Evolutionary conservation across 2,329 filamentous ascomycete genomes (phyloP), one percentile per base, ranked within the genome.

Genomic region (Dendrostoma leiphaemia): DNA sequence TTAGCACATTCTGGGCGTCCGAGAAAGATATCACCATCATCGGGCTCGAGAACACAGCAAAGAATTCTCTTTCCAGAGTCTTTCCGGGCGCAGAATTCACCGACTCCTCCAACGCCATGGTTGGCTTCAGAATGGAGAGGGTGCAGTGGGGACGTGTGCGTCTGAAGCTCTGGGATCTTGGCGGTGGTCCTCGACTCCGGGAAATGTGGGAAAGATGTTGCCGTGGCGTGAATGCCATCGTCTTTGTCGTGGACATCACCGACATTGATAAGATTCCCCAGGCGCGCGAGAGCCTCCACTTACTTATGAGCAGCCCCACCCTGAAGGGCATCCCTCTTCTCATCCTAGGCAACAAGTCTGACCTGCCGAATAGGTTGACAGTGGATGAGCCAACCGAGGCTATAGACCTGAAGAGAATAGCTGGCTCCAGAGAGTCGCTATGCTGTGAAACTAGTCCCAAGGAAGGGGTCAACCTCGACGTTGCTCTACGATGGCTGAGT

Each of bases 201-300:
- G 90, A 90, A 63, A 99, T 99, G 94, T 99, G 94, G 94, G 94
- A 99, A 79, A 83, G 94, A 67, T 99, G 99, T 73, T 97, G 94
- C 74, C 90, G 92, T 60, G 94, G 91, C 49, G 94, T 97, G 63
- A 96, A 96, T 74, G 93, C 93, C 63, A 97, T 99, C 64, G 90
- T 99, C 62, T 99, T 97, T 74, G 96, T 99, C 70, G 92, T 97
- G 67, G 94, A 99, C 71, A 95, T 95, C 61, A 91, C 93, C 63
- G 94, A 99, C 72, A 79, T 82, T 60, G 83, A 84, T 50, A 83
- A 91, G 54, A 80, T 97, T 56, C 88, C 91, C 8, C 84, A 91
- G 59, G 94, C 94, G 48, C 90, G 88, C 66, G 91, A 97, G 63
- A 94, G 97, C 72, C 85, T 99, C 54, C 94, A 97, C 72, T 81